These are phyloP conservation scores for Tolypocladium tropicale DNA, from an alignment of 2,329 filamentous ascomycete genomes.

Conservation along the genomic window DNA sequence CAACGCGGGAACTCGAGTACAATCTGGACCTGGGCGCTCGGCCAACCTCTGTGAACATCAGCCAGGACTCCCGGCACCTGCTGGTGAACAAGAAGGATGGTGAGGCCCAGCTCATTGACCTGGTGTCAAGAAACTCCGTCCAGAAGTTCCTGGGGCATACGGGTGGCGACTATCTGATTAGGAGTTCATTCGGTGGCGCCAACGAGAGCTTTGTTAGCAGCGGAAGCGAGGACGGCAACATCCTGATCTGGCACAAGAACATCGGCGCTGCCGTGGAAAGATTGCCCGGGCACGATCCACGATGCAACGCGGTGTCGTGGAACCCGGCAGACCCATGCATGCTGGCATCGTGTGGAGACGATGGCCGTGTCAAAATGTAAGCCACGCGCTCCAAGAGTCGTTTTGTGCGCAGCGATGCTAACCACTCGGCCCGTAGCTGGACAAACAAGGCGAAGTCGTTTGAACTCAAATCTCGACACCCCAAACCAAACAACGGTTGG, in stretches of 20 bases:
- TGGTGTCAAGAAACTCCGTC: constrained; percentile 60
- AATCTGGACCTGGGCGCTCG: constrained; percentile 56
- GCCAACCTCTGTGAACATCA: constrained; percentile 72
- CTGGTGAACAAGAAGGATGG: constrained; percentile 75
- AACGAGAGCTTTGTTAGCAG: constrained; percentile 86
- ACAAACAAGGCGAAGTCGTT: constrained; percentile 11
- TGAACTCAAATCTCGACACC: constrained; percentile 9
- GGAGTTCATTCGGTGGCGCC: constrained; percentile 77
- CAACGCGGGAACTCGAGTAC: constrained; percentile 64
- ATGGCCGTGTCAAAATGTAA: constrained; percentile 76
- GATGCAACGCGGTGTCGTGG: constrained; percentile 85
- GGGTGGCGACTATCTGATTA: constrained; percentile 69
- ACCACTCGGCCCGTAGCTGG: constrained; percentile 7
- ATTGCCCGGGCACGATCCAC: constrained; percentile 61
- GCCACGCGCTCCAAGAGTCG: constrained; percentile 19
- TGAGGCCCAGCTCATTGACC: constrained; percentile 68
- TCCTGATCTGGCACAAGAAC: constrained; percentile 88
- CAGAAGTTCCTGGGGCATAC: constrained; percentile 67
- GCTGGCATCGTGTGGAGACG: constrained; percentile 88
- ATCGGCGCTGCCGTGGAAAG: constrained; percentile 67
- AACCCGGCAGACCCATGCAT: constrained; percentile 73
- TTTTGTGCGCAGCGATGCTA: not conserved
- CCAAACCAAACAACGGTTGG: constrained; percentile 9
- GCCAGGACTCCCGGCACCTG: constrained; percentile 67
- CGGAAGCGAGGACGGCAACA: constrained; percentile 70